Conservation (phyloP, 2,329 filamentous ascomycete species). For the Arthrobotrys iridis region DNA sequence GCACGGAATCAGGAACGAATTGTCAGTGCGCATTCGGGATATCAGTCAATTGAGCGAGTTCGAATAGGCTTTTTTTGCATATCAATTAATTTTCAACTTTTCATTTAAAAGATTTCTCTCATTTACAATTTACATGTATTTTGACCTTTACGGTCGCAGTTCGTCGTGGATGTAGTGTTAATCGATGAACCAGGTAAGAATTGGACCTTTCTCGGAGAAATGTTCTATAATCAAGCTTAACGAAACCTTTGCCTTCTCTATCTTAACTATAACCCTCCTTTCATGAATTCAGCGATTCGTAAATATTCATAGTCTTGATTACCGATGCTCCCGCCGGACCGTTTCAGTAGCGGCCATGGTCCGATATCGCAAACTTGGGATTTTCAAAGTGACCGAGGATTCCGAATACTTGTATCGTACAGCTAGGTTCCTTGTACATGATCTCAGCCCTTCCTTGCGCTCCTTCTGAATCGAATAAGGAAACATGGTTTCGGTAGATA, state of each 20-base stretch:
- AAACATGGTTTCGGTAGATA: slow-evolving; percentile 8
- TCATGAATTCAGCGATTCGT: neutral
- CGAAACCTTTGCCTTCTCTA: neutral
- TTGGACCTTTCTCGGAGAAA: slow-evolving; percentile 24
- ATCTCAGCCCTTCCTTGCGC: neutral
- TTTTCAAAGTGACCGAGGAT: neutral
- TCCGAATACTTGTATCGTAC: neutral
- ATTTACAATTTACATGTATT: slow-evolving; percentile 29
- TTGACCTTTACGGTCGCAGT: slow-evolving; percentile 19
- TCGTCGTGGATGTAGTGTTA: slow-evolving; percentile 31
- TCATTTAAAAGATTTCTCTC: neutral
- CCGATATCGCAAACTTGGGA: neutral
- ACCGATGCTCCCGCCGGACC: neutral
- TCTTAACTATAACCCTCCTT: neutral
- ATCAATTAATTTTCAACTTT: slow-evolving; percentile 25
- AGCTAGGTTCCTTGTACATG: neutral
- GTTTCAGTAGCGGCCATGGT: neutral
- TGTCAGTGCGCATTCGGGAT: neutral
- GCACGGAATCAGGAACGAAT: neutral
- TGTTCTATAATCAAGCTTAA: neutral
- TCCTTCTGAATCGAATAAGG: slow-evolving; percentile 8
- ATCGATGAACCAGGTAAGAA: slow-evolving; percentile 23
- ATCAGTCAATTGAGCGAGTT: slow-evolving; percentile 1
- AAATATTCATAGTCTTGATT: slow-evolving; percentile 18
- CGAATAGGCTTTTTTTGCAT: slow-evolving; percentile 15